These are phyloP conservation scores for Millerago galiae DNA, from an alignment of 805 yeast genomes.

Conservation along the genomic window DNA sequence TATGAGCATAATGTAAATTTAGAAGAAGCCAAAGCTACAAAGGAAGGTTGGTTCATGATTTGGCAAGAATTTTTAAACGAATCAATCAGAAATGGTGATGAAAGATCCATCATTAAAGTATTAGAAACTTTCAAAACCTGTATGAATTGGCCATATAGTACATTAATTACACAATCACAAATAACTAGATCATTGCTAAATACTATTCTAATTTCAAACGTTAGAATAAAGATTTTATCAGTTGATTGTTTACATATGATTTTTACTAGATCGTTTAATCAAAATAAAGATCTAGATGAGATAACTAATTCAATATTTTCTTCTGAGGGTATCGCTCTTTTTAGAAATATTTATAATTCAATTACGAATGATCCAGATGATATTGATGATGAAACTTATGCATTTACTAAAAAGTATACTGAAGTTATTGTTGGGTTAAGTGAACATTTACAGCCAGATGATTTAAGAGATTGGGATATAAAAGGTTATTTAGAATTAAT, in stretches of 20 bases:
- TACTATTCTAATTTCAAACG: slow-evolving; percentile 52
- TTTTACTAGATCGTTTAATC: slow-evolving; percentile 69
- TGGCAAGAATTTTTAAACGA: slow-evolving; percentile 60
- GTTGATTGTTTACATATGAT: slow-evolving; percentile 87
- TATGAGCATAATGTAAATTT: slow-evolving; percentile 65
- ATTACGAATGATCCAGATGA: slow-evolving; percentile 55
- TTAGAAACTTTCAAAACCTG: slow-evolving; percentile 84
- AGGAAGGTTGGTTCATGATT: slow-evolving; percentile 79
- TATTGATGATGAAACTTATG: slow-evolving; percentile 73
- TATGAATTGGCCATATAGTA: slow-evolving; percentile 84
- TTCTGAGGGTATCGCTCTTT: slow-evolving; percentile 63
- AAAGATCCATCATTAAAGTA: slow-evolving; percentile 53
- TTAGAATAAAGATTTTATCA: slow-evolving; percentile 71
- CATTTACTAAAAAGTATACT: slow-evolving; percentile 80
- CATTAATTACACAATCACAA: slow-evolving; percentile 60
- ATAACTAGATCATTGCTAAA: slow-evolving; percentile 57
- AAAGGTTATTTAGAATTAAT: slow-evolving; percentile 67
- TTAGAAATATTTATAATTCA: slow-evolving; percentile 55
- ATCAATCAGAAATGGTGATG: slow-evolving; percentile 33
- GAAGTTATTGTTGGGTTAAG: slow-evolving; percentile 88
- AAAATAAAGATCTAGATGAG: slow-evolving; percentile 62
- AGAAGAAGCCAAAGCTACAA: slow-evolving; percentile 55
- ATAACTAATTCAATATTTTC: slow-evolving; percentile 76
- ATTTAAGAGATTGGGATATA: slow-evolving; percentile 48
- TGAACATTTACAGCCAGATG: slow-evolving; percentile 57